Evolutionary conservation across 768 basidiomycete species (phyloP).

Genomic region (Rhodotorula toruloides): DNA sequence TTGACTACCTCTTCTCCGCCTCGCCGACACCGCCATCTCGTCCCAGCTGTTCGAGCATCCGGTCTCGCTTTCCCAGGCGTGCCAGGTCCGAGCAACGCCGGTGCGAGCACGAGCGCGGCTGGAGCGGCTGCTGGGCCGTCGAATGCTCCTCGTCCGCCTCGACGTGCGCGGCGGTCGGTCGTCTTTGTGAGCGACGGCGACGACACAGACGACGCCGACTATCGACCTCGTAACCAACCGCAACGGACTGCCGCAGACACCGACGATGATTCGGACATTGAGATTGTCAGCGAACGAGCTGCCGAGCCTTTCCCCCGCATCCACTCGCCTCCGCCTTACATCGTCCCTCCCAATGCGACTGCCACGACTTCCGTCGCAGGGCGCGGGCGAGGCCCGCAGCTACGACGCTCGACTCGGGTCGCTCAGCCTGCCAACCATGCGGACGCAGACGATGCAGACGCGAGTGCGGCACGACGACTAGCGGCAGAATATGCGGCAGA

Average conservation of each 20-base stretch:
- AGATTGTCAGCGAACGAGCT: constrained; percentile 2
- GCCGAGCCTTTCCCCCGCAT: background rate
- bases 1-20: constrained; percentile 4
- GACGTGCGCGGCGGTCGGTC: too few relatives aligned
- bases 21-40: background rate
- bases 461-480: background rate
- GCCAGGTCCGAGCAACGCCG: background rate
- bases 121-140: background rate
- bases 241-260: background rate
- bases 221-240: background rate
- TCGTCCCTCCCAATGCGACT: background rate
- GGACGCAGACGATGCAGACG: background rate
- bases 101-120: background rate
- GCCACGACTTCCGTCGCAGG: background rate
- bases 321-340: constrained; percentile 6
- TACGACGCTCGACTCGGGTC: background rate
- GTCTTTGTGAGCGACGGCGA: background rate
- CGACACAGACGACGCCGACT: background rate
- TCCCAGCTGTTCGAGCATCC: background rate
- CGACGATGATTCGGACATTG: background rate
- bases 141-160: background rate
- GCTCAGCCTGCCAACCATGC: background rate
- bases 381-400: background rate
- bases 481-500: background rate
- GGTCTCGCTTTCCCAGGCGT: background rate